Evolutionary conservation across 257 asterid species (phyloP).

Genomic region (Rehmannia glutinosa): DNA sequence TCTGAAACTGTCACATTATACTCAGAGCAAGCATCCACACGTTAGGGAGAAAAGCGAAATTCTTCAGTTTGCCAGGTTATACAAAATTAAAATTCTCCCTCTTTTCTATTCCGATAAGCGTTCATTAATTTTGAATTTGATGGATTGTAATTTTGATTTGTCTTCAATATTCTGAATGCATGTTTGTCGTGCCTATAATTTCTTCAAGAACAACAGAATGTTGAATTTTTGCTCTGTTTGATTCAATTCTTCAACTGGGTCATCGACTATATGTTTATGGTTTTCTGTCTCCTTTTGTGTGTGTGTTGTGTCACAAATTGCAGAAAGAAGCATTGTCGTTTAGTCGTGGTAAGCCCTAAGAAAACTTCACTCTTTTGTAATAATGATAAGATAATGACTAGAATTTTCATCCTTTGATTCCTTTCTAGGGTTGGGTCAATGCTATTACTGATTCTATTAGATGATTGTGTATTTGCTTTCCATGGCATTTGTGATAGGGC

Average conservation of each 20-base stretch:
- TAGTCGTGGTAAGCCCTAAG: no score
- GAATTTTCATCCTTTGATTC: no score
- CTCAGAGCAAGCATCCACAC: not conserved
- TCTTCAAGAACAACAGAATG: not conserved
- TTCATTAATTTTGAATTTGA: not conserved
- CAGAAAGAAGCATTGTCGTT: no score
- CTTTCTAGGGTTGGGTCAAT: no score
- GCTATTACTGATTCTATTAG: no score
- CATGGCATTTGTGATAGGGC: no score
- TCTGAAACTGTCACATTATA: not conserved
- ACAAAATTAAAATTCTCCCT: not conserved
- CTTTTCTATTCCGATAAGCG: not conserved
- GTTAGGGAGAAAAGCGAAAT: not conserved
- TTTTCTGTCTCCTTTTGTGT: not conserved
- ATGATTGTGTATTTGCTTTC: no score
- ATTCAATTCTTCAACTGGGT: not conserved
- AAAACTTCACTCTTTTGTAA: no score
- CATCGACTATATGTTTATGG: not conserved
- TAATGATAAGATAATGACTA: no score
- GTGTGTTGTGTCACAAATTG: no score
- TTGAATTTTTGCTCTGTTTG: not conserved
- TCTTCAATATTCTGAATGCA: slow-evolving; percentile 1
- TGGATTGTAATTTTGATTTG: not conserved
- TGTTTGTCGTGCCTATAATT: not conserved
- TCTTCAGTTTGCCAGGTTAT: slow-evolving; percentile 17